A percentile compares a stretch with the other conserved stretches of the same genome.
phyloP scores from a whole-genome alignment of 2,329 filamentous ascomycete species.

The Zymoseptoria tritici region DNA sequence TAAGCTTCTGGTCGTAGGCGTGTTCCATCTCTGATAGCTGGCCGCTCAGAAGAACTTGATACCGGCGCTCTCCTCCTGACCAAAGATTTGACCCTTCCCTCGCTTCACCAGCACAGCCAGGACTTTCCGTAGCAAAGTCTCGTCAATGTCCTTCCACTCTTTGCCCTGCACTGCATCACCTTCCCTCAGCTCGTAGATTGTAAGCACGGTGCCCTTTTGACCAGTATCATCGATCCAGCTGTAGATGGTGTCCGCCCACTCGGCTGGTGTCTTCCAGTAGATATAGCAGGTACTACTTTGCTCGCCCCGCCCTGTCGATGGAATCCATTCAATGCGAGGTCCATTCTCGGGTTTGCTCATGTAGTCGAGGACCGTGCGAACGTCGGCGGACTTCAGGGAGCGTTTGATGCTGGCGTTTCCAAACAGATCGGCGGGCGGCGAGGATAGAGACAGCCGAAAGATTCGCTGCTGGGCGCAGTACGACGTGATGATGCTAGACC shows the following conservation, averaged over 20 bases:
- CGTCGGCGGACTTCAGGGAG: constrained; percentile 46
- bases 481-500: constrained; percentile 74
- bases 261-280: constrained; percentile 79
- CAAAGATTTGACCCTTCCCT: constrained; percentile 90
- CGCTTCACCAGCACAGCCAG: constrained; percentile 77
- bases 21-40: background rate
- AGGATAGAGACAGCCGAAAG: constrained; percentile 64
- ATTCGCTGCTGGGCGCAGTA: constrained; percentile 75
- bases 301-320: constrained; percentile 24
- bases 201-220: constrained; percentile 82
- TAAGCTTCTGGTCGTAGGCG: background rate
- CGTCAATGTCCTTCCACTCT: constrained; percentile 54
- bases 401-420: constrained; percentile 38
- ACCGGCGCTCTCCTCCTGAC: constrained; percentile 76
- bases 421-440: constrained; percentile 45
- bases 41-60: constrained; percentile 84
- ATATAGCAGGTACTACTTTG: constrained; percentile 59
- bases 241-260: constrained; percentile 77
- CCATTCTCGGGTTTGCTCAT: constrained; percentile 45
- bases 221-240: constrained; percentile 78
- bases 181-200: constrained; percentile 82
- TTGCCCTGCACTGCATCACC: constrained; percentile 65
- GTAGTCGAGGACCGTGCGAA: constrained; percentile 48
- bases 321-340: constrained; percentile 57
- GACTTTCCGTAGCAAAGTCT: constrained; percentile 69